Evolutionary conservation across 2,329 filamentous ascomycete genomes (phyloP).

Genomic region (Trichoderma sp.): DNA sequence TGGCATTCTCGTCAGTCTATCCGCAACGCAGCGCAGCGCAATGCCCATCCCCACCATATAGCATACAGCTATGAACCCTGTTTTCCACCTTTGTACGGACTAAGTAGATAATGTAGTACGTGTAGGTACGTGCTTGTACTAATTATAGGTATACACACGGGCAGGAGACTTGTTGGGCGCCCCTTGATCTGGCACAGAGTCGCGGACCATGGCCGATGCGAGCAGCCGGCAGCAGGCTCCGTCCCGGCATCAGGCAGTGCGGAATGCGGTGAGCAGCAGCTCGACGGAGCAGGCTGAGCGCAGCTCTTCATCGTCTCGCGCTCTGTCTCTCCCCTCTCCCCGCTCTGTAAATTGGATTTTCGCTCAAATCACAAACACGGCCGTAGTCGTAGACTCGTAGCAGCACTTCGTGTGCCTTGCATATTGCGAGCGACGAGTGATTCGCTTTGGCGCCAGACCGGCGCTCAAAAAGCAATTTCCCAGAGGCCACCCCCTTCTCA

Average conservation of each 20-base stretch:
- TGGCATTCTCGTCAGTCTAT: background rate
- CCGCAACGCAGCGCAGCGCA: slow-evolving; percentile 6
- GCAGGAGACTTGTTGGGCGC: background rate
- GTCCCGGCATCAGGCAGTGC: slow-evolving; percentile 12
- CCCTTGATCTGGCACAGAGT: slow-evolving; percentile 7
- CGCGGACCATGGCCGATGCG: slow-evolving; percentile 16
- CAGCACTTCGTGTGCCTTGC: background rate
- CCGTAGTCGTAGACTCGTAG: background rate
- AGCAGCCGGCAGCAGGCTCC: slow-evolving; percentile 12
- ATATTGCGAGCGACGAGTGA: slow-evolving; percentile 4
- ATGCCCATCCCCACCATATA: background rate
- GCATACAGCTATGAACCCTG: background rate
- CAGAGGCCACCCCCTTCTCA: slow-evolving; percentile 26
- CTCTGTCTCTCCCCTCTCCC: background rate
- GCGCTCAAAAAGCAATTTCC: slow-evolving; percentile 20
- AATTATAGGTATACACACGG: background rate
- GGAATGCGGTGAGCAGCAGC: slow-evolving; percentile 23
- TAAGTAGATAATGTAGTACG: background rate
- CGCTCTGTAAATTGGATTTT: background rate
- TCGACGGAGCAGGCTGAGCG: background rate
- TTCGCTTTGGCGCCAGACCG: slow-evolving; percentile 23
- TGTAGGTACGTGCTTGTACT: background rate
- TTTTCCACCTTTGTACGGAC: background rate
- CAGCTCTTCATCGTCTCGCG: background rate
- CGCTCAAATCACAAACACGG: background rate